These are phyloP conservation scores for Jimgerdemannia lactiflua DNA, from an alignment of 192 early-diverging fungal genomes.

Conservation along the genomic window DNA sequence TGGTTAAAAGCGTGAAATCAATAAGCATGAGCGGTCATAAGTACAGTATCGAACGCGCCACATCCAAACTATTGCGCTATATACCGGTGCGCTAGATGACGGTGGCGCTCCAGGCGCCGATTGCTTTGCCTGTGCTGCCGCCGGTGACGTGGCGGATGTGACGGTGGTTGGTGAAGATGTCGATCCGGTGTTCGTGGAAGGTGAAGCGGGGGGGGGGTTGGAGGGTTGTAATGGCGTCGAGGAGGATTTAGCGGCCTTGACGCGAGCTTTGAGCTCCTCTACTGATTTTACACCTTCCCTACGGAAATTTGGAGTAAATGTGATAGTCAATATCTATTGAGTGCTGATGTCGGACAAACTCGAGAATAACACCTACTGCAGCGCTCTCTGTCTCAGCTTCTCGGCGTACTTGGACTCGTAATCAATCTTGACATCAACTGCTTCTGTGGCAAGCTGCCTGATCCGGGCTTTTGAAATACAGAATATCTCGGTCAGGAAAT, in stretches of 20 bases:
- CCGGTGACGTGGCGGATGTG: constrained; percentile 6
- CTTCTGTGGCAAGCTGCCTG: constrained; percentile 16
- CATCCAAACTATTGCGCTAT: not conserved
- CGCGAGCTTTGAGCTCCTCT: constrained; percentile 25
- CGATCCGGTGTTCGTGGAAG: constrained; percentile 4
- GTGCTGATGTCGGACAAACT: not conserved
- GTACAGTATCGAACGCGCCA: not conserved
- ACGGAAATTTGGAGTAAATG: not conserved
- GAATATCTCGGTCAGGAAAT: not conserved
- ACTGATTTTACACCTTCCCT: constrained; percentile 30
- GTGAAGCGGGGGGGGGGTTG: not conserved
- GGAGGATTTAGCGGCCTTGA: not conserved
- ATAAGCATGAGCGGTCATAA: too few species aligned
- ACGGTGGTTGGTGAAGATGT: constrained; percentile 6
- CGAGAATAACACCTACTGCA: constrained; percentile 17
- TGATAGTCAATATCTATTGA: too few species aligned
- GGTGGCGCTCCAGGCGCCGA: not conserved
- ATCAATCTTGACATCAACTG: constrained; percentile 12
- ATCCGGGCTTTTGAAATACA: constrained; percentile 6
- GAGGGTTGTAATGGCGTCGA: constrained; percentile 8
- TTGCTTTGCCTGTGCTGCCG: constrained; percentile 11
- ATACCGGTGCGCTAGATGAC: constrained; percentile 35
- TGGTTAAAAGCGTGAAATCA: too few species aligned
- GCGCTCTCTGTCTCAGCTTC: constrained; percentile 27
- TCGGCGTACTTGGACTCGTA: constrained; percentile 37